Evolutionary conservation across 371 early-diverging fungal species (phyloP).

Genomic region (Mortierella sp.): DNA sequence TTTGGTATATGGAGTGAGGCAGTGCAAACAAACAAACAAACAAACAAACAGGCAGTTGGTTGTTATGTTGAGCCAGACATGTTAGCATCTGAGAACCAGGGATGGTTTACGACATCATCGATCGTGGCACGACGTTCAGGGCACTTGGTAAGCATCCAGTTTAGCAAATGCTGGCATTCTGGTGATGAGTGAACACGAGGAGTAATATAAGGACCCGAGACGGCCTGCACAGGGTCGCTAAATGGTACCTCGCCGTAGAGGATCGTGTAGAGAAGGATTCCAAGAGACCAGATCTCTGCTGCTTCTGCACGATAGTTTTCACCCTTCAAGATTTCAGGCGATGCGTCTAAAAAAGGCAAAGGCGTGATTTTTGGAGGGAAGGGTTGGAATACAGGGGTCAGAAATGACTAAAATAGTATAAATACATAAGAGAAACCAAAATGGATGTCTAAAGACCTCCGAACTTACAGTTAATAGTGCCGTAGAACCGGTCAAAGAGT

Average conservation of each 20-base stretch:
- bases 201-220: conserved; percentile 62
- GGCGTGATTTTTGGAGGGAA: conserved; percentile 18
- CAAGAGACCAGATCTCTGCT: conserved; percentile 87
- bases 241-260: conserved; percentile 84
- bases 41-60: too few relatives aligned
- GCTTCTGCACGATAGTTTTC: conserved; percentile 80
- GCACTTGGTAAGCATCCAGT: conserved; percentile 73
- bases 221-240: conserved; percentile 64
- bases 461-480: conserved; percentile 65
- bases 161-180: conserved; percentile 69
- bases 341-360: conserved; percentile 57
- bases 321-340: conserved; percentile 85
- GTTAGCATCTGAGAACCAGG: conserved; percentile 63
- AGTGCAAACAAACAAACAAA: too few relatives aligned
- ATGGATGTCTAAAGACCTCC: background rate
- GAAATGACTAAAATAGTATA: background rate
- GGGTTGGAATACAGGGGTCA: background rate
- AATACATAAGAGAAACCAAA: background rate
- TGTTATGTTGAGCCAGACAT: conserved; percentile 10
- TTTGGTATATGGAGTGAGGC: too few relatives aligned
- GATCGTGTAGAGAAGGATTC: conserved; percentile 82
- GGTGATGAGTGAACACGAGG: conserved; percentile 61
- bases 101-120: conserved; percentile 71
- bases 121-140: conserved; percentile 71
- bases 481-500: conserved; percentile 72